These are phyloP conservation scores for Heliocybe sulcata DNA, from an alignment of 1,284 basidiomycete genomes.

Conservation along the genomic window DNA sequence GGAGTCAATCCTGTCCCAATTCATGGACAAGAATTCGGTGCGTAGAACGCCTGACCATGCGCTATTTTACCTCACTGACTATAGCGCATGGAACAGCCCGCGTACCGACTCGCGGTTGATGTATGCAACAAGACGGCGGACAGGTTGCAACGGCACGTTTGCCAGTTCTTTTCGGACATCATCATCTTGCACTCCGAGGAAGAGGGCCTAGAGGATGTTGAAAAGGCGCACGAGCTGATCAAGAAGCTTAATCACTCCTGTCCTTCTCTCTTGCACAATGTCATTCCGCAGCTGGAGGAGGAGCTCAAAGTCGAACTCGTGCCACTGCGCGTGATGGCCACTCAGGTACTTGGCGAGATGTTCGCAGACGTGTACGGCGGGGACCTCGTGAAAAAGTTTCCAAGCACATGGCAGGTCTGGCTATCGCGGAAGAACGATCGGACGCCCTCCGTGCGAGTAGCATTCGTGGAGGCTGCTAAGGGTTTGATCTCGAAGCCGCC, in stretches of 20 bases:
- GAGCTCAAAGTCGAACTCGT: constrained; percentile 79
- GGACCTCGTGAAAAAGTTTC: constrained; percentile 77
- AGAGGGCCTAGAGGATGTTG: constrained; percentile 60
- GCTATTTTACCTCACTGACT: background rate
- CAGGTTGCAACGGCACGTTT: constrained; percentile 85
- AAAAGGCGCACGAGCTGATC: constrained; percentile 79
- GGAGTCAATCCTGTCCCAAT: constrained; percentile 81
- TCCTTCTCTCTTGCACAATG: constrained; percentile 79
- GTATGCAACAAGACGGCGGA: constrained; percentile 83
- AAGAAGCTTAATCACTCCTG: constrained; percentile 78
- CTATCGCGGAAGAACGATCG: constrained; percentile 78
- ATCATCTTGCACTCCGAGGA: constrained; percentile 54
- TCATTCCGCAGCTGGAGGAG: constrained; percentile 91
- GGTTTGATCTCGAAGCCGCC: constrained; percentile 61
- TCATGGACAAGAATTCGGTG: constrained; percentile 70
- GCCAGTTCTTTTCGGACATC: constrained; percentile 87
- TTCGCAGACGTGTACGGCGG: constrained; percentile 70
- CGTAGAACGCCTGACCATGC: constrained; percentile 16
- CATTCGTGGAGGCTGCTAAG: constrained; percentile 71
- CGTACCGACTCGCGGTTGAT: constrained; percentile 81
- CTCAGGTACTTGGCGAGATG: constrained; percentile 85
- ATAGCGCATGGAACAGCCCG: constrained; percentile 69
- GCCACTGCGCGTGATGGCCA: constrained; percentile 71
- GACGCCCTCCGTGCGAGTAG: constrained; percentile 60
- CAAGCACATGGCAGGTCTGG: constrained; percentile 85